Evolutionary conservation across 345 rosid species (phyloP).

Genomic region (Citrus mangshanensis): DNA sequence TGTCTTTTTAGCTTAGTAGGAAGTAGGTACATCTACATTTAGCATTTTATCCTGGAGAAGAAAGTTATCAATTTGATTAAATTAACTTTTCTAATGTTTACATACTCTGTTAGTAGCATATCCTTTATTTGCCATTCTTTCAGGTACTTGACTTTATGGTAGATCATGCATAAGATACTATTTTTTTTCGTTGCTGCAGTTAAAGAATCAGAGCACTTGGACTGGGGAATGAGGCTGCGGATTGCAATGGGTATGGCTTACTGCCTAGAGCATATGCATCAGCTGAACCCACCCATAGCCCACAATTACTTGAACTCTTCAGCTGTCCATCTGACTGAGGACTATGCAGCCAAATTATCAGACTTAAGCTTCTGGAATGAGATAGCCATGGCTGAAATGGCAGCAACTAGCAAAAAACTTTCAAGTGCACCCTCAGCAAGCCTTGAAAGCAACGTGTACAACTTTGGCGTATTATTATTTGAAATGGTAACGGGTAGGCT

Average conservation of each 20-base stretch:
- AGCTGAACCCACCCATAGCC: conserved; percentile 58
- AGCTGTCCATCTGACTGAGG: conserved; percentile 72
- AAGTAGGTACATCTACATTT: background rate
- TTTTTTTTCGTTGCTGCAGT: conserved; percentile 37
- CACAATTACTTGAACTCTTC: conserved; percentile 66
- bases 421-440: conserved; percentile 24
- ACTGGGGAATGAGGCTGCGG: conserved; percentile 81
- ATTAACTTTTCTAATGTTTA: background rate
- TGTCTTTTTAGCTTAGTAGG: background rate
- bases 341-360: conserved; percentile 81
- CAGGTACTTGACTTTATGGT: background rate
- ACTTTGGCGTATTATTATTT: conserved; percentile 67
- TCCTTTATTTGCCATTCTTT: background rate
- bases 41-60: background rate
- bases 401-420: conserved; percentile 22
- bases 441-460: conserved; percentile 54
- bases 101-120: background rate
- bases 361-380: conserved; percentile 66
- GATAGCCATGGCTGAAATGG: conserved; percentile 39
- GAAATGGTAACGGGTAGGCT: conserved; percentile 81
- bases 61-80: background rate
- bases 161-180: background rate
- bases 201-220: conserved; percentile 85
- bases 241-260: conserved; percentile 85
- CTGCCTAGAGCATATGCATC: conserved; percentile 87